phyloP scores from a whole-genome alignment of 2,329 filamentous ascomycete genomes.

The Talaromyces sp. region DNA sequence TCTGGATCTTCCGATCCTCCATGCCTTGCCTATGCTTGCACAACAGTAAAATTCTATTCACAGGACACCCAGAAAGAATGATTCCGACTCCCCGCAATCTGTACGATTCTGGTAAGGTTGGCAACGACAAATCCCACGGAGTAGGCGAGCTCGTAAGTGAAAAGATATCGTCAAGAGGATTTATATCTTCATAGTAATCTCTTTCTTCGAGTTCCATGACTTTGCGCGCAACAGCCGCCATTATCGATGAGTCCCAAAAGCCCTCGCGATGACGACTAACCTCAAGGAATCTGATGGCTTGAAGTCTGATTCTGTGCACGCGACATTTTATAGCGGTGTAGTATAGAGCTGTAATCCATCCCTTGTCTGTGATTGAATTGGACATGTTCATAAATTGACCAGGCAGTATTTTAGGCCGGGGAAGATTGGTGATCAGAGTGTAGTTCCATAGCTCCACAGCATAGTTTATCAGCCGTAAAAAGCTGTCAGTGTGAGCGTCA shows the following conservation, averaged over 20 bases:
- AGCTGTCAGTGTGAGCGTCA: neutral
- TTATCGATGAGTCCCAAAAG: constrained; percentile 11
- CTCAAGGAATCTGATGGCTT: constrained; percentile 13
- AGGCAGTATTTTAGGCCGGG: neutral
- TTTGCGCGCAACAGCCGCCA: constrained; percentile 8
- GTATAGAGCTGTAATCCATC: constrained; percentile 13
- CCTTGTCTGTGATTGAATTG: constrained; percentile 13
- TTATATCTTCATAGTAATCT: constrained; percentile 1
- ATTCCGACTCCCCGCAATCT: neutral
- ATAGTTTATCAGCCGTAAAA: constrained; percentile 1
- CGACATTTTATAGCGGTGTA: constrained; percentile 15
- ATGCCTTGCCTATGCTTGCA: constrained; percentile 6
- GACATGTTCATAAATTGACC: neutral
- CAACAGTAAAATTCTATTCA: neutral
- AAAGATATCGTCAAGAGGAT: constrained; percentile 5
- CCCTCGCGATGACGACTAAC: constrained; percentile 6
- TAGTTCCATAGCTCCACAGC: neutral
- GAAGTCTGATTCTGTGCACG: constrained; percentile 6
- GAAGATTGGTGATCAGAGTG: neutral
- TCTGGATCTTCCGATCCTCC: neutral
- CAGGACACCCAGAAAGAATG: neutral
- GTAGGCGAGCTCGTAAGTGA: neutral
- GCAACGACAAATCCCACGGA: constrained; percentile 3
- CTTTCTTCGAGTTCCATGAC: constrained; percentile 16
- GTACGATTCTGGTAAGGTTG: constrained; percentile 6